Base-by-base conservation (phyloP, 805 yeast genomes). In the Kodamaea leandrae region DNA sequence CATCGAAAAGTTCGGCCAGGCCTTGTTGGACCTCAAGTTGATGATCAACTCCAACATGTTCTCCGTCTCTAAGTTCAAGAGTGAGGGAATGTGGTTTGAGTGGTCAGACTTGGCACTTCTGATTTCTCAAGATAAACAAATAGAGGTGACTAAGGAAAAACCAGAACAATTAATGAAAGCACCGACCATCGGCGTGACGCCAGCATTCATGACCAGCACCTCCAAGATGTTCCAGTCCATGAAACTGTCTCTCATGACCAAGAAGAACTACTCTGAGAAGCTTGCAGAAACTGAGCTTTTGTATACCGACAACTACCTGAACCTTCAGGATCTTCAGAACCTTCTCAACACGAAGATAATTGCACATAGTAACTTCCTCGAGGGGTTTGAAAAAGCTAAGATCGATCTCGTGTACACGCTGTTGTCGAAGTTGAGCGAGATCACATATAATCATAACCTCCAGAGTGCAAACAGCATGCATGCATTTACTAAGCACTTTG, bases 21-120 rank as follows among this genome's bases (percentile, higher is more conserved):
- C 55, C 1, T 55, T 70, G 7, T 17, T 68, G 10, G 72, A 69
- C 43, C 46, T 52, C 41, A 65, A 60, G 39, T 46, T 69, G 8
- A 45, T 68, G 4, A 44, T 51, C 1, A 61, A 64, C 2, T 58
- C 66, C 3, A 62, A 65, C 3, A 50, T 68, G 30, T 51, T 68
- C 33, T 55, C 56, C 13, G 52, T 60, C 5, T 60, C 51, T 41
- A 66, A 64, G 46, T 70, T 70, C 47, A 65, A 52, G 39, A 63
- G 68, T 41, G 72, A 67, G 41, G 65, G 64, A 3, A 60, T 66
- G 67, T 68, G 72, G 72, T 66, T 66, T 35, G 74, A 70, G 47
- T 69, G 74, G 74, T 52, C 69, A 1, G 68, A 63, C 17, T 42
- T 55, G 34, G 65, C 71, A 5, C 17, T 51, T 3, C 51, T 40